Base-by-base conservation (phyloP, 768 basidiomycete genomes). In the Hygrocybe punicea region DNA sequence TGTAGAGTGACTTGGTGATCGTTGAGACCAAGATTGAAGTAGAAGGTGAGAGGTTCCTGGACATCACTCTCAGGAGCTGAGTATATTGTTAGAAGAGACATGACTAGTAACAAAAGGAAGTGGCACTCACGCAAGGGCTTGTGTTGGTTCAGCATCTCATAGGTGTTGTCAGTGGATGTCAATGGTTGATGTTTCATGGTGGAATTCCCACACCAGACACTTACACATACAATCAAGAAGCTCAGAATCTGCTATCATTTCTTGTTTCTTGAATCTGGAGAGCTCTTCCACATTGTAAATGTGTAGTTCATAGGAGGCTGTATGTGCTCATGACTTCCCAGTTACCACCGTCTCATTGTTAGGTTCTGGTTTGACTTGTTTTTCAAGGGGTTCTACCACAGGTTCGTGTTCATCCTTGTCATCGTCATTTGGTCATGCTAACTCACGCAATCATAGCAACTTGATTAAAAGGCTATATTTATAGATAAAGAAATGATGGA, bases 171-270 rank as follows among this genome's bases (percentile, higher is more conserved):
- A n/a, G n/a, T n/a, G n/a, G n/a, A n/a, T n/a, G n/a, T n/a, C n/a
- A n/a, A n/a, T n/a, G n/a, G n/a, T n/a, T n/a, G n/a, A n/a, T n/a
- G n/a, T n/a, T n/a, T n/a, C n/a, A n/a, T n/a, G n/a, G n/a, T n/a
- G n/a, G n/a, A n/a, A n/a, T n/a, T n/a, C n/a, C n/a, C n/a, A n/a
- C n/a, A n/a, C n/a, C n/a, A n/a, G n/a, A n/a, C n/a, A n/a, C n/a
- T n/a, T n/a, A n/a, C n/a, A 69, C 81, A 21, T 59, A 93, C 95
- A 94, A 72, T 98, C 94, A 21, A 96, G 82, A 53, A 86, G 77
- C 56, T 89, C 86, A 25, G 86, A 81, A 60, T 95, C 87, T 9
- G 86, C 92, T 8, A 85, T 75, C 51, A 98, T 72, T 29, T 90
- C 84, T n/a, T 86, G 81, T 65, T 82, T 81, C 64, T 85, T 87